These are phyloP conservation scores for Cordyceps javanica DNA, from an alignment of 2,329 filamentous ascomycete genomes.

Conservation along the genomic window DNA sequence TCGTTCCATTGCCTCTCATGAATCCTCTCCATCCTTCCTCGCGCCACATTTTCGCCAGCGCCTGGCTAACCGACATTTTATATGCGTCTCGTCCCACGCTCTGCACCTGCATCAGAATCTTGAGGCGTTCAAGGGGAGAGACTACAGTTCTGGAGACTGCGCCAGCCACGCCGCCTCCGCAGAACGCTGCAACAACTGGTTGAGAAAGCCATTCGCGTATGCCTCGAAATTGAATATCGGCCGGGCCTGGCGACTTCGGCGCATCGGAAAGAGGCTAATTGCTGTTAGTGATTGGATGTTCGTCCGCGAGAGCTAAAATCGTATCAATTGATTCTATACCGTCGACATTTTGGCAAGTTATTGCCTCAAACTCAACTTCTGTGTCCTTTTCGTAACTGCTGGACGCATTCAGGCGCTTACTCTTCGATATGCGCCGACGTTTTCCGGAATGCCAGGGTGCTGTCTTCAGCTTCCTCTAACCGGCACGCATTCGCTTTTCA, in stretches of 20 bases:
- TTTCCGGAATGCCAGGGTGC: background rate
- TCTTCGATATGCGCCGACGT: background rate
- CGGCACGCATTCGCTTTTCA: background rate
- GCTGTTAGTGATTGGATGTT: background rate
- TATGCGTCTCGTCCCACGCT: constrained; percentile 87
- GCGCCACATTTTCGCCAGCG: constrained; percentile 87
- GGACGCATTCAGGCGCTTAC: background rate
- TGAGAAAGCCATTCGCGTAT: constrained; percentile 59
- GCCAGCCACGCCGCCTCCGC: constrained; percentile 87
- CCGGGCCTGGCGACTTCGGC: constrained; percentile 21
- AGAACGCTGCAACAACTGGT: constrained; percentile 84
- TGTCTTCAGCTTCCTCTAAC: background rate
- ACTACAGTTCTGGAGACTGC: constrained; percentile 98
- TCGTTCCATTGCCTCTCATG: constrained; percentile 96
- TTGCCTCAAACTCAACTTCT: background rate
- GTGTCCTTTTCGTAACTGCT: background rate
- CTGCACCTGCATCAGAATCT: constrained; percentile 97
- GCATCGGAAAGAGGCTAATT: constrained; percentile 15
- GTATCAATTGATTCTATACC: background rate
- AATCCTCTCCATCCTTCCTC: constrained; percentile 97
- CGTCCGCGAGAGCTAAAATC: background rate
- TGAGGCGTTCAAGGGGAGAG: constrained; percentile 88
- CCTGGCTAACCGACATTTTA: constrained; percentile 84
- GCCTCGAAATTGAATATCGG: constrained; percentile 24
- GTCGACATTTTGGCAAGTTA: background rate